phyloP scores from a whole-genome alignment of 108 stramenopile species.

The Stephanodiscus triporus region DNA sequence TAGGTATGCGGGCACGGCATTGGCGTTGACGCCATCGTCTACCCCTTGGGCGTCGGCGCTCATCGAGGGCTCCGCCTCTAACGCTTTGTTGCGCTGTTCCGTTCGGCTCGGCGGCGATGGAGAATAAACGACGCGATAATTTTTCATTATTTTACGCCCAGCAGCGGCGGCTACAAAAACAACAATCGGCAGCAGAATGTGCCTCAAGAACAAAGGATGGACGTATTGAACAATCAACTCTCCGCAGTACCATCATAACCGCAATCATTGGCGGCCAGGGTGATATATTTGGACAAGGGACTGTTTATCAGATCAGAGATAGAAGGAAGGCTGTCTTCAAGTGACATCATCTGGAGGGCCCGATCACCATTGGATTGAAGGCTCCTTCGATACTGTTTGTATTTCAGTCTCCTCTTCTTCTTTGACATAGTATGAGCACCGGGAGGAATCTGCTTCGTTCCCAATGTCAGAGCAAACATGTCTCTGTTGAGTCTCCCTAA shows the following conservation, averaged over 20 bases:
- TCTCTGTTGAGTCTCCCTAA: not conserved
- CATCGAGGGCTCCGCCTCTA: too few species aligned
- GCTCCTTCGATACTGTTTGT: slow-evolving; percentile 7
- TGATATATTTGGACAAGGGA: slow-evolving; percentile 2
- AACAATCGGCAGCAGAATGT: not conserved
- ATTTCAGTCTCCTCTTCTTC: not conserved
- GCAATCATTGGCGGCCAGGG: not conserved
- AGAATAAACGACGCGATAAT: too few species aligned
- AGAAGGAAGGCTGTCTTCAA: not conserved
- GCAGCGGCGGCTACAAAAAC: too few species aligned
- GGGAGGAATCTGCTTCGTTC: not conserved
- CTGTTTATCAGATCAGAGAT: not conserved
- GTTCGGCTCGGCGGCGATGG: too few species aligned
- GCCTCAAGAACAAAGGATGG: slow-evolving; percentile 7
- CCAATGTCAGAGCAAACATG: not conserved
- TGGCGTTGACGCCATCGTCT: too few species aligned
- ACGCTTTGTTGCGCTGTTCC: too few species aligned
- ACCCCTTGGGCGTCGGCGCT: too few species aligned
- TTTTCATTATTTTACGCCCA: too few species aligned
- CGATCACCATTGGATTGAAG: slow-evolving; percentile 7
- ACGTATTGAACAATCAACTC: not conserved
- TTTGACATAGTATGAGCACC: not conserved
- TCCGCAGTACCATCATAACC: not conserved
- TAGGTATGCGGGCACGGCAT: too few species aligned
- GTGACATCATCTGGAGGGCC: not conserved